Evolutionary conservation across 2,329 filamentous ascomycete species (phyloP).

Genomic region (Aspergillus ustus): DNA sequence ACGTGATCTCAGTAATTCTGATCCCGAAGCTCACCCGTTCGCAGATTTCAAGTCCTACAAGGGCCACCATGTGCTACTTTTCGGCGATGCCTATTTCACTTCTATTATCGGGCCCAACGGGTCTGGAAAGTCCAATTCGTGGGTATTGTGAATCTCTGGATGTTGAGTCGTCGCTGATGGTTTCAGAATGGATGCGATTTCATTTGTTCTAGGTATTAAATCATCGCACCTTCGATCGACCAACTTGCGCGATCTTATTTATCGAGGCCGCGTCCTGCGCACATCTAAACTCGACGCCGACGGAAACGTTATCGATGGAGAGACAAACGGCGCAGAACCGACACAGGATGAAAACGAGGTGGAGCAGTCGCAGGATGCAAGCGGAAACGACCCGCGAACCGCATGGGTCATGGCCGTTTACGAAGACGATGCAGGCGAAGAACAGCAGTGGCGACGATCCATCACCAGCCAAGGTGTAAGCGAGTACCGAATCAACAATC

Average conservation of each 20-base stretch:
- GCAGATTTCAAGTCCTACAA: slow-evolving; percentile 99
- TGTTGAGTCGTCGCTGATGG: slow-evolving; percentile 28
- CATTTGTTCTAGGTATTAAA: slow-evolving; percentile 97
- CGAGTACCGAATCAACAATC: slow-evolving; percentile 97
- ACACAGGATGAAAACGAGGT: slow-evolving; percentile 59
- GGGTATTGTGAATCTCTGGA: slow-evolving; percentile 41
- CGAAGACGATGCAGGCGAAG: slow-evolving; percentile 93
- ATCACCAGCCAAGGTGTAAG: slow-evolving; percentile 88
- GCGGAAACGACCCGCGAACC: slow-evolving; percentile 79
- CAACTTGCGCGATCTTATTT: slow-evolving; percentile 92
- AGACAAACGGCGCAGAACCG: slow-evolving; percentile 65
- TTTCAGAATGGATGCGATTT: slow-evolving; percentile 94
- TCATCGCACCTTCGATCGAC: slow-evolving; percentile 96
- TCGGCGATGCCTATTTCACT: slow-evolving; percentile 98
- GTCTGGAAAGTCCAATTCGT: slow-evolving; percentile 98
- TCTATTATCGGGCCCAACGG: slow-evolving; percentile 99
- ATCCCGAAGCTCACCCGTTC: slow-evolving; percentile 28
- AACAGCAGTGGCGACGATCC: slow-evolving; percentile 92
- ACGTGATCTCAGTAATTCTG: slow-evolving; percentile 41
- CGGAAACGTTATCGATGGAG: slow-evolving; percentile 68
- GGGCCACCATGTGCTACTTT: slow-evolving; percentile 89
- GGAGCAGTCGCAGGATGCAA: slow-evolving; percentile 64
- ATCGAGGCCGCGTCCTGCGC: slow-evolving; percentile 90
- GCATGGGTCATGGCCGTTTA: slow-evolving; percentile 99
- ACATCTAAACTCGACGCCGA: slow-evolving; percentile 92